A percentile compares a stretch with the other conserved stretches of the same genome.
Evolutionary conservation across 1,284 basidiomycete genomes (phyloP).

Genomic region (Rhodotorula sp.): DNA sequence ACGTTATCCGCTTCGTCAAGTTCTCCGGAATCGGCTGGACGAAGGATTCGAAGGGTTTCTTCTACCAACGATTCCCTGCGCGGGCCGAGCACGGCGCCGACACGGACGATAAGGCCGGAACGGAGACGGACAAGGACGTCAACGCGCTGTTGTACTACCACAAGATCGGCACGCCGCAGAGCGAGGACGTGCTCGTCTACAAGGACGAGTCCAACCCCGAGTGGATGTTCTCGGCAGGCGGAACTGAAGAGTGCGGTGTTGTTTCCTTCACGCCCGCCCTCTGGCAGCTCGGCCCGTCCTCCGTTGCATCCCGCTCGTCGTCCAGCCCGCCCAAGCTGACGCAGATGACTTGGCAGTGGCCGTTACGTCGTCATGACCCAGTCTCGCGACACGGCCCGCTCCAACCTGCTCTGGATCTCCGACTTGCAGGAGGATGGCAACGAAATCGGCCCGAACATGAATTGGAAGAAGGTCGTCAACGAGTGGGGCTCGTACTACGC

Average conservation of each 20-base stretch:
- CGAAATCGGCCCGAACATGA: conserved; percentile 52
- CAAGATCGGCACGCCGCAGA: conserved; percentile 65
- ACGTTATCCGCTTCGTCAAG: conserved; percentile 71
- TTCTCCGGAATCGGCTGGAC: conserved; percentile 70
- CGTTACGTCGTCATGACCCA: conserved; percentile 61
- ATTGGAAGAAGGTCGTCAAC: conserved; percentile 38
- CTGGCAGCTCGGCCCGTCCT: too few species aligned
- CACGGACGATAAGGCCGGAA: conserved; percentile 60
- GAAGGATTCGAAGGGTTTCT: conserved; percentile 70
- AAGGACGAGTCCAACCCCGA: conserved; percentile 63
- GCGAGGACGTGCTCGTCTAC: conserved; percentile 65
- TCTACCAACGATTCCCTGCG: conserved; percentile 60
- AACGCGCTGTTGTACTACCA: conserved; percentile 70
- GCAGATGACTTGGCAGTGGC: conserved; percentile 24
- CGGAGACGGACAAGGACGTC: conserved; percentile 62
- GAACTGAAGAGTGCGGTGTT: conserved; percentile 41
- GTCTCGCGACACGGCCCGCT: conserved; percentile 56
- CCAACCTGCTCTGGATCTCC: conserved; percentile 71
- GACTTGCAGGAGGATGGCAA: conserved; percentile 63
- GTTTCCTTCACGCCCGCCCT: too few species aligned
- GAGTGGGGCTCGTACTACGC: conserved; percentile 35
- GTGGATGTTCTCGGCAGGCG: conserved; percentile 57
- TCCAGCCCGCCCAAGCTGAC: too few species aligned
- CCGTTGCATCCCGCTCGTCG: neutral
- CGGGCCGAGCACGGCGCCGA: conserved; percentile 54